Percentiles rank a stretch among this genome's conserved stretches.
Evolutionary conservation across 805 yeast species (phyloP).

Genomic region (Maudiozyma barnettii): DNA sequence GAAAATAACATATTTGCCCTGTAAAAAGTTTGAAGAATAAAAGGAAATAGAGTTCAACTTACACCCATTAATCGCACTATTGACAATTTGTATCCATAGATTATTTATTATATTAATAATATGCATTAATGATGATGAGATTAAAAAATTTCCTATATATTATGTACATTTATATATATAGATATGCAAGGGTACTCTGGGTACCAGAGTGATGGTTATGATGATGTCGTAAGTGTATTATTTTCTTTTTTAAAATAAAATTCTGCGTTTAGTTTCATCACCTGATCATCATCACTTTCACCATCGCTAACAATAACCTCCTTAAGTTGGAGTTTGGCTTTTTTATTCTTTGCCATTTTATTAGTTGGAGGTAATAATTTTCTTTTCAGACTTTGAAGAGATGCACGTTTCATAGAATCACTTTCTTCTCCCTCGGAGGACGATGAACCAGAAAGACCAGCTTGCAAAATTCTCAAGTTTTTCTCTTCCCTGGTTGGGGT

Average conservation of each 20-base stretch:
- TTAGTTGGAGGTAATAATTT: slow-evolving; percentile 6
- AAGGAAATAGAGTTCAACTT: no score
- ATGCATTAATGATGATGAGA: no score
- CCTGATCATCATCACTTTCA: neutral
- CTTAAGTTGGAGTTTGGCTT: neutral
- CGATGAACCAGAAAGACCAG: neutral
- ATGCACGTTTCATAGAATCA: neutral
- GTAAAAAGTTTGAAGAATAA: no score
- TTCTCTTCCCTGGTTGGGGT: slow-evolving; percentile 19
- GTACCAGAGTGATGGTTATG: neutral
- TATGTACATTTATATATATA: no score
- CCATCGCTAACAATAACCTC: neutral
- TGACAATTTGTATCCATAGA: no score
- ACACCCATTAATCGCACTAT: no score
- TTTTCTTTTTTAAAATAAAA: neutral
- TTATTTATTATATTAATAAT: no score
- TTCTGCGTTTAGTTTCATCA: neutral
- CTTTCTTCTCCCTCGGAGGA: neutral
- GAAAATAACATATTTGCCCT: no score
- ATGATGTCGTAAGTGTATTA: neutral
- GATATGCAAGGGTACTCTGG: no score
- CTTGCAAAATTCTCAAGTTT: neutral
- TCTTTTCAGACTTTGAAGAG: slow-evolving; percentile 9
- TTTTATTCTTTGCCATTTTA: neutral
- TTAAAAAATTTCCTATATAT: no score